phyloP scores from a whole-genome alignment of 73 alveolate species.

The Breviolum minutum region DNA sequence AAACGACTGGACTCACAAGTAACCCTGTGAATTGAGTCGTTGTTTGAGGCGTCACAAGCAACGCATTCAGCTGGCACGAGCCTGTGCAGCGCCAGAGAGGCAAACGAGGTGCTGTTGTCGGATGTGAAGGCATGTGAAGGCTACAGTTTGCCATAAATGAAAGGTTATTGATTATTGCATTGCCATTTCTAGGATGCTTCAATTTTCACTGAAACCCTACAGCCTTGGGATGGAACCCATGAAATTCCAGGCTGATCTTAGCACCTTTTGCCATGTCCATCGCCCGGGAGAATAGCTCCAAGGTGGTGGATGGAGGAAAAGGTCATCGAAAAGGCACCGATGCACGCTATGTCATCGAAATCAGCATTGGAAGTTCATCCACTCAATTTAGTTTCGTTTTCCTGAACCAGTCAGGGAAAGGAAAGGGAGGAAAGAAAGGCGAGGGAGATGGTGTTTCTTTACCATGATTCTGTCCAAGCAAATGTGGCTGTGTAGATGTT shows the following conservation, averaged over 20 bases:
- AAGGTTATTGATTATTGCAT: too few species aligned
- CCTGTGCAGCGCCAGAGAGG: conserved; percentile 77
- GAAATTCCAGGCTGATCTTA: conserved; percentile 41
- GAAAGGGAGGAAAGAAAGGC: conserved; percentile 78
- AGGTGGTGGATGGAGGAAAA: conserved; percentile 53
- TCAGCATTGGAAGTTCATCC: background rate
- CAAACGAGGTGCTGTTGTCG: conserved; percentile 32
- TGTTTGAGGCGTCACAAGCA: conserved; percentile 48
- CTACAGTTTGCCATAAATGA: too few species aligned
- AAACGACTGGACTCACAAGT: background rate
- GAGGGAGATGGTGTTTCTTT: background rate
- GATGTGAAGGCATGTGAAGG: background rate
- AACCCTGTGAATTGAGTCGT: background rate
- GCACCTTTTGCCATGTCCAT: conserved; percentile 87
- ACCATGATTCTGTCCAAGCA: background rate
- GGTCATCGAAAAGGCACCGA: conserved; percentile 35
- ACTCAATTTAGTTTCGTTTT: background rate
- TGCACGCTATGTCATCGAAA: background rate
- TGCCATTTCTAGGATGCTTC: background rate
- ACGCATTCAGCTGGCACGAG: conserved; percentile 76
- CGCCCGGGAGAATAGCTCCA: conserved; percentile 82
- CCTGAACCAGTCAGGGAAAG: conserved; percentile 32
- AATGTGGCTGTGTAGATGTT: background rate
- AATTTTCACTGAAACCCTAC: background rate
- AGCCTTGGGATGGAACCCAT: background rate